These are phyloP conservation scores for Wickerhamiella qilinensis DNA, from an alignment of 805 yeast species.

Conservation along the genomic window DNA sequence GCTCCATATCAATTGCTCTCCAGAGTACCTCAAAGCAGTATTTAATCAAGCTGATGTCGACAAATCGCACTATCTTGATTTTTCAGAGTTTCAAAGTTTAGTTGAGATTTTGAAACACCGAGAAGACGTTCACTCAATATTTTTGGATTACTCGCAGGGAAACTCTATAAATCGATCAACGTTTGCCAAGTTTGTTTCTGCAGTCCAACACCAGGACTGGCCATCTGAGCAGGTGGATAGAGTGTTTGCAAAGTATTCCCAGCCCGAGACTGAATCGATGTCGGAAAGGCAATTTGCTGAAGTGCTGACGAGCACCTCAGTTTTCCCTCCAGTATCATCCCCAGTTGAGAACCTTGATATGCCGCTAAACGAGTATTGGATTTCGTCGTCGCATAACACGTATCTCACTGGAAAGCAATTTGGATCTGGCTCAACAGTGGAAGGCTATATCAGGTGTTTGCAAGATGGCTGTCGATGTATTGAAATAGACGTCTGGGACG, in stretches of 20 bases:
- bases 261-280: constrained; percentile 8
- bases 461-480: constrained; percentile 89
- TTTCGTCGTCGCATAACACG: constrained; percentile 91
- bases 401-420: constrained; percentile 77
- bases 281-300: constrained; percentile 24
- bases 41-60: constrained; percentile 41
- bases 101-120: constrained; percentile 53
- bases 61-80: constrained; percentile 37
- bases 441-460: constrained; percentile 71
- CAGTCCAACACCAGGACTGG: constrained; percentile 1
- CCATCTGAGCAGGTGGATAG: constrained; percentile 11
- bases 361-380: constrained; percentile 74
- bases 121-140: constrained; percentile 40
- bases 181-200: constrained; percentile 1
- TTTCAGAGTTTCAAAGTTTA: constrained; percentile 59
- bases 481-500: constrained; percentile 96
- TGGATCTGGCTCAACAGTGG: constrained; percentile 75
- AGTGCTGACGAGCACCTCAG: constrained; percentile 21
- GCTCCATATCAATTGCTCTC: constrained; percentile 57
- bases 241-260: constrained; percentile 26
- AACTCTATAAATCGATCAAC: background rate
- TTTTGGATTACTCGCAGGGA: background rate
- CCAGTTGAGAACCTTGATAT: constrained; percentile 27
- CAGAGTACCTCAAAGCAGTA: constrained; percentile 29
- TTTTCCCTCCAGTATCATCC: constrained; percentile 10